phyloP scores from a whole-genome alignment of 2,329 filamentous ascomycete genomes.

The Grosmannia penicillata region DNA sequence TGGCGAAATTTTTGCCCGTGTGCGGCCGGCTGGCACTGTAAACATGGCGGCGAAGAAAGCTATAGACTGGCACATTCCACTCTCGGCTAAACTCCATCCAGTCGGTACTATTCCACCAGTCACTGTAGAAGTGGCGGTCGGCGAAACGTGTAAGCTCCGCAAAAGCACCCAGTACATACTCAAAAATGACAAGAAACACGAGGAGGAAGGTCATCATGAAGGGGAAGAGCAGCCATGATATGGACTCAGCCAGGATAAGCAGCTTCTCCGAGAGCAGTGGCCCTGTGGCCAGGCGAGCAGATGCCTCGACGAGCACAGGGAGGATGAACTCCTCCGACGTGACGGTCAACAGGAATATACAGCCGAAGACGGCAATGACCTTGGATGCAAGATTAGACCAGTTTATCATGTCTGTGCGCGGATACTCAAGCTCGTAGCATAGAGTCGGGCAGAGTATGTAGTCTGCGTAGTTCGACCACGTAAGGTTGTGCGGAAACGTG shows the following conservation, averaged over 20 bases:
- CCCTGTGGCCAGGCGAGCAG: constrained; percentile 30
- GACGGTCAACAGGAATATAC: constrained; percentile 86
- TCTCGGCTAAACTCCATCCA: constrained; percentile 93
- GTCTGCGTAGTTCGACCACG: constrained; percentile 67
- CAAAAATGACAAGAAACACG: constrained; percentile 96
- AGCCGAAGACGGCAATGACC: constrained; percentile 79
- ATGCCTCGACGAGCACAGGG: constrained; percentile 67
- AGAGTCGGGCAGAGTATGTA: constrained; percentile 86
- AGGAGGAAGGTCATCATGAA: constrained; percentile 94
- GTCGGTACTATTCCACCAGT: constrained; percentile 66
- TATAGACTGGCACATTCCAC: constrained; percentile 97
- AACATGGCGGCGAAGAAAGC: constrained; percentile 87
- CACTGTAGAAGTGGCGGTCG: constrained; percentile 81
- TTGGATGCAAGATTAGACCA: constrained; percentile 77
- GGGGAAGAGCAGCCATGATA: constrained; percentile 83
- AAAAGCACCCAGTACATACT: constrained; percentile 88
- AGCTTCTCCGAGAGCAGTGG: constrained; percentile 45
- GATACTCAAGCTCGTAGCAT: constrained; percentile 96
- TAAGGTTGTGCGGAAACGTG: constrained; percentile 83
- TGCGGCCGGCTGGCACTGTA: constrained; percentile 69
- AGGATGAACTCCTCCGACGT: constrained; percentile 92
- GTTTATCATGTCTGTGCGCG: constrained; percentile 57
- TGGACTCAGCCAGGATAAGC: constrained; percentile 76
- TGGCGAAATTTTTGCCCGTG: constrained; percentile 64
- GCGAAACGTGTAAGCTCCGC: constrained; percentile 89